These are phyloP conservation scores for Candida odintsovae DNA, from an alignment of 805 yeast genomes.

Conservation along the genomic window DNA sequence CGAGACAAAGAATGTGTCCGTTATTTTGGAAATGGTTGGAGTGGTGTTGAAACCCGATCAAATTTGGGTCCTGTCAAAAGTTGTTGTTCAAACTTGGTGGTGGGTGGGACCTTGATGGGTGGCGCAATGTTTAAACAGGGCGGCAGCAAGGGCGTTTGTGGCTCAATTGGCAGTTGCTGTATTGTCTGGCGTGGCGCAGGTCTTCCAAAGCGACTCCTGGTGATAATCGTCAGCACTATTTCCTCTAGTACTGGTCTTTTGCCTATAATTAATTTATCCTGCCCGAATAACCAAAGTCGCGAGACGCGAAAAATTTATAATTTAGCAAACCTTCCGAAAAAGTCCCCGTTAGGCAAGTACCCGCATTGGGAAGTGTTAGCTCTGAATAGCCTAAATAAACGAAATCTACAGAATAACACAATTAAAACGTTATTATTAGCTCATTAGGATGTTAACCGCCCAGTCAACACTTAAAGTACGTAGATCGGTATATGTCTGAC, in stretches of 20 bases:
- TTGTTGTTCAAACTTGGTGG: not conserved
- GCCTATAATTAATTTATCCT: too few species aligned
- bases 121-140: not conserved
- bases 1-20: slow-evolving; percentile 5
- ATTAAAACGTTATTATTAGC: slow-evolving; percentile 26
- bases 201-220: not conserved
- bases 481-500: slow-evolving; percentile 93
- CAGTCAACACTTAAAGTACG: slow-evolving; percentile 85
- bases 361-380: not conserved
- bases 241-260: too few species aligned
- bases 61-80: not conserved
- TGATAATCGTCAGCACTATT: not conserved
- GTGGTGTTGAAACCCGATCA: not conserved
- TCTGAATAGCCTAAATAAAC: not conserved
- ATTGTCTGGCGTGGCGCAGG: not conserved
- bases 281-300: not conserved
- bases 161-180: not conserved
- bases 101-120: not conserved
- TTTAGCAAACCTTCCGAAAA: not conserved
- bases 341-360: not conserved
- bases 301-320: not conserved
- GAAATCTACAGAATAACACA: not conserved
- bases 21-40: slow-evolving; percentile 5
- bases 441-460: slow-evolving; percentile 83
- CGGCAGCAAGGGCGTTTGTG: not conserved